phyloP scores from a whole-genome alignment of 345 rosid species.

The Kernera saxatilis region DNA sequence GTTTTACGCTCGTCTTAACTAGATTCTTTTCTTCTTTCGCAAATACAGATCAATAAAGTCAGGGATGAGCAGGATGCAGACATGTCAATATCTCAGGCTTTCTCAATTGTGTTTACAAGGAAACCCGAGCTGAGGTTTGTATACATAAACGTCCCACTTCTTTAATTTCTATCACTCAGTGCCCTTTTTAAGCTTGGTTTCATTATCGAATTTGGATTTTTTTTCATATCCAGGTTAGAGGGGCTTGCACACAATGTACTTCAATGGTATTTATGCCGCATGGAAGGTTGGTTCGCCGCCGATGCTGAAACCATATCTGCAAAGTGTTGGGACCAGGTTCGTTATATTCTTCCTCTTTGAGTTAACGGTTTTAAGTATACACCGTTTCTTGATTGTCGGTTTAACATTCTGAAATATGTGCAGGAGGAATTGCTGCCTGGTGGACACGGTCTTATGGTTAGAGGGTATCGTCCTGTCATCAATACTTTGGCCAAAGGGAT shows the following conservation, averaged over 20 bases:
- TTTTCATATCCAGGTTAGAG: slow-evolving; percentile 48
- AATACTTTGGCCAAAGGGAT: slow-evolving; percentile 95
- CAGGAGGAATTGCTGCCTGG: slow-evolving; percentile 94
- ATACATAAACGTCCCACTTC: neutral
- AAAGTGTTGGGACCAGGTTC: slow-evolving; percentile 83
- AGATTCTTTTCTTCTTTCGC: slow-evolving; percentile 16
- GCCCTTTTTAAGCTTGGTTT: neutral
- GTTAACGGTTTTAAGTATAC: neutral
- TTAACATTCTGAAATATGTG: neutral
- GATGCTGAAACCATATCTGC: slow-evolving; percentile 93
- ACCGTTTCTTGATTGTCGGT: neutral
- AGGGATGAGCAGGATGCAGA: slow-evolving; percentile 60
- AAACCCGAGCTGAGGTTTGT: slow-evolving; percentile 80
- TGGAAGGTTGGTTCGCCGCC: slow-evolving; percentile 99
- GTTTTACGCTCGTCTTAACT: neutral
- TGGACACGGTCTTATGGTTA: slow-evolving; percentile 97
- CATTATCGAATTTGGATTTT: neutral
- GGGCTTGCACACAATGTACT: slow-evolving; percentile 78
- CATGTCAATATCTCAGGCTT: slow-evolving; percentile 64
- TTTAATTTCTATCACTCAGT: neutral
- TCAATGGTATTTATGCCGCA: slow-evolving; percentile 96
- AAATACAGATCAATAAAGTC: slow-evolving; percentile 69
- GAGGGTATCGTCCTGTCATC: slow-evolving; percentile 94
- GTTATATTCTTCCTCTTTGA: neutral
- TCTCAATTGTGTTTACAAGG: slow-evolving; percentile 67